A percentile compares a stretch with the other conserved stretches of the same genome.
These are phyloP conservation scores for Cryptococcus sp. DNA, from an alignment of 1,284 basidiomycete species.

Conservation along the genomic window DNA sequence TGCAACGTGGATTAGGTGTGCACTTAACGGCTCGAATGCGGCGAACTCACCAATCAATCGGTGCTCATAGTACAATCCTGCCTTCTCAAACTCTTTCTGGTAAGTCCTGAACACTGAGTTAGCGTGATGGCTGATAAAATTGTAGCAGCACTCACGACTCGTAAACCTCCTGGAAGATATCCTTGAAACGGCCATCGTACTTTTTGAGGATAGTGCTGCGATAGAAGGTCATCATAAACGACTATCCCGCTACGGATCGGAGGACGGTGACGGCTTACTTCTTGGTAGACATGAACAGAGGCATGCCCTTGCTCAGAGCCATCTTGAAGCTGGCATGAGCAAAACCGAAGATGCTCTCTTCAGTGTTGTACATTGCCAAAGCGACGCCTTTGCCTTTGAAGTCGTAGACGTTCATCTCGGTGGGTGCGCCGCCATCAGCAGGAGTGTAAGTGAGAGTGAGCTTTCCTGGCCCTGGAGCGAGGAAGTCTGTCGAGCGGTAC, in stretches of 20 bases:
- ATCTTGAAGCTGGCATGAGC: conserved; percentile 98
- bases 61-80: conserved; percentile 95
- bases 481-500: conserved; percentile 88
- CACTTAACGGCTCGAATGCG: neutral
- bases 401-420: conserved; percentile 78
- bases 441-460: conserved; percentile 86
- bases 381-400: conserved; percentile 88
- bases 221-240: neutral
- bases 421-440: conserved; percentile 64
- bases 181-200: conserved; percentile 98
- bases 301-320: conserved; percentile 93
- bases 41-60: conserved; percentile 62
- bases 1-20: conserved; percentile 41
- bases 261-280: conserved; percentile 56
- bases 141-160: conserved; percentile 59
- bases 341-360: conserved; percentile 91
- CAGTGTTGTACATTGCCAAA: conserved; percentile 93
- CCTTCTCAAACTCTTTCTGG: conserved; percentile 75
- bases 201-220: conserved; percentile 82
- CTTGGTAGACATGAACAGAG: conserved; percentile 94
- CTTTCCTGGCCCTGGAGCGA: conserved; percentile 85
- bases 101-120: conserved; percentile 62
- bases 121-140: neutral
- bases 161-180: conserved; percentile 95
- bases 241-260: neutral